phyloP scores from a whole-genome alignment of 2,329 filamentous ascomycete genomes.

The Cadophora malorum region DNA sequence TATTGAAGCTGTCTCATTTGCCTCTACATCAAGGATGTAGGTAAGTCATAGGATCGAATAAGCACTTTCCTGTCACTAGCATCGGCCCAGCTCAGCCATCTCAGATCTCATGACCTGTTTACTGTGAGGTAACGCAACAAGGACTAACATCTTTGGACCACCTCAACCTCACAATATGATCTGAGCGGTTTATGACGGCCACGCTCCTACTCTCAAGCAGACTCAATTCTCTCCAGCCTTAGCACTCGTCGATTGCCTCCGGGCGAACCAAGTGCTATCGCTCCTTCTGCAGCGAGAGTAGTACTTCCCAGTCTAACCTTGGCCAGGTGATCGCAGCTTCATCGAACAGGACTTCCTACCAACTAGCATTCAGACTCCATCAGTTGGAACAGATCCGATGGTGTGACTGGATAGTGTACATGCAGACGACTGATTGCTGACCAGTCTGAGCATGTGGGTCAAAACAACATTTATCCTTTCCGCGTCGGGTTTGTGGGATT shows the following conservation, averaged over 20 bases:
- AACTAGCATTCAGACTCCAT: not conserved
- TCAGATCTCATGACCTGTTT: not conserved
- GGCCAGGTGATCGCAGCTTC: not conserved
- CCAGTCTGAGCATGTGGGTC: not conserved
- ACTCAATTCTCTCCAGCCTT: not conserved
- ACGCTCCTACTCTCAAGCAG: not conserved
- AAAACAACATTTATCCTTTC: not conserved
- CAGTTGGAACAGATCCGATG: not conserved
- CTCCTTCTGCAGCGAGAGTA: not conserved
- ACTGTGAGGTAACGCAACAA: not conserved
- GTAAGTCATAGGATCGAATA: not conserved
- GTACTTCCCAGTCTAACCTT: not conserved
- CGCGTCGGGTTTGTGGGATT: not conserved
- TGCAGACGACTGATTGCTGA: not conserved
- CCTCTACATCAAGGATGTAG: not conserved
- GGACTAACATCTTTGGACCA: not conserved
- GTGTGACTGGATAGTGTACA: not conserved
- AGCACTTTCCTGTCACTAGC: not conserved
- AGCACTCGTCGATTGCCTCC: not conserved
- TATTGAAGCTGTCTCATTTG: not conserved
- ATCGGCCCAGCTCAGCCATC: slow-evolving; percentile 5
- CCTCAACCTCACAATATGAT: not conserved
- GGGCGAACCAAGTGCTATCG: not conserved
- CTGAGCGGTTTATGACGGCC: not conserved
- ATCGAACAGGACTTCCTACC: not conserved